Evolutionary conservation across 805 yeast genomes (phyloP).

Genomic region (Saccharomycopsis schoenii): DNA sequence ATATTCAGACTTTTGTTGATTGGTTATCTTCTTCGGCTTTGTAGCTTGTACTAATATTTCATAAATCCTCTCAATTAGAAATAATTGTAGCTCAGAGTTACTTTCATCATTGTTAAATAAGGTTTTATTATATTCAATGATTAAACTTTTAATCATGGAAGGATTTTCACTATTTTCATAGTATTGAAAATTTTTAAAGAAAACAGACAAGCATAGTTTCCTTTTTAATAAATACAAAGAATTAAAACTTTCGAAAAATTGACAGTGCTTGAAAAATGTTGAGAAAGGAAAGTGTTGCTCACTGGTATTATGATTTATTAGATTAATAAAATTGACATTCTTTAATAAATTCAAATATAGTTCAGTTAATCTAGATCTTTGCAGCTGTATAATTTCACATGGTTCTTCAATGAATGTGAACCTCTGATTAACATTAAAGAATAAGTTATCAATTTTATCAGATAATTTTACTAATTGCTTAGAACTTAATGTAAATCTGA

Average conservation of each 20-base stretch:
- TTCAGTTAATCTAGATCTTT: not conserved
- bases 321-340: not conserved
- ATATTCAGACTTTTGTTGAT: not conserved
- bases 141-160: not conserved
- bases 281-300: not conserved
- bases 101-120: not conserved
- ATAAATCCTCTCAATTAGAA: not conserved
- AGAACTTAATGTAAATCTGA: not conserved
- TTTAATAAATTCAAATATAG: not conserved
- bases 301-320: not conserved
- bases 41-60: not conserved
- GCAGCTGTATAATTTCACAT: not conserved
- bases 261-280: not conserved
- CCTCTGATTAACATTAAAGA: not conserved
- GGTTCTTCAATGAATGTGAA: not conserved
- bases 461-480: not conserved
- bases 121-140: not conserved
- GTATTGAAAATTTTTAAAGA: not conserved
- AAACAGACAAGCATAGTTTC: not conserved
- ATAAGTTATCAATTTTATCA: not conserved
- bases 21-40: not conserved
- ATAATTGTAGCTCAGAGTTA: not conserved
- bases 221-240: not conserved
- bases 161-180: not conserved
- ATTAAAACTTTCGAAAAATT: not conserved